Evolutionary conservation across 306 rosid species (phyloP), one percentile per base, ranked within the genome.

Genomic region (Corylus heterophylla): DNA sequence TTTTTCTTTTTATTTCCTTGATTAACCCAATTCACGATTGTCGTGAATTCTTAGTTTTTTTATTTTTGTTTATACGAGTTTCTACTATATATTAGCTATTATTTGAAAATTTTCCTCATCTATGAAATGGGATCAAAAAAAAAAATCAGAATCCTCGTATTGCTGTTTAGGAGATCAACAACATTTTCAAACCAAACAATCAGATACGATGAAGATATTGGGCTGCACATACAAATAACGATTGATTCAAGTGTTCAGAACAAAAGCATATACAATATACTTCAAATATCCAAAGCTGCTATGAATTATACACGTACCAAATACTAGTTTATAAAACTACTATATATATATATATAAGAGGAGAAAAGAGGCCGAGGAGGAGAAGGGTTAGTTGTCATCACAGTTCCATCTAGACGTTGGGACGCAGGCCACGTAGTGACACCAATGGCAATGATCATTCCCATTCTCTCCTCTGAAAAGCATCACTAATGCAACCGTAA

Each of bases 361-460:
- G 39, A 72, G n/a, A 31, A 2, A 31, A 31, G 35, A 31, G 35
- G 35, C 2, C 35, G 35, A 31, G 35, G 2, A 31, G 35, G 35
- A 31, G 50, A 44, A 8, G 82, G 76, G 45, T 74, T 85, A 86
- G 44, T 52, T 76, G 62, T 81, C 82, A 71, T 76, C 66, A 42
- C 98, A 93, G 47, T 80, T 77, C 97, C 98, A 93, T 78, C 73
- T 87, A 17, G 97, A 90, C 55, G 92, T 85, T 6, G 96, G 96
- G 50, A 93, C 83, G 80, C 97, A 93, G 31, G 87, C 75, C 76
- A 93, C 74, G 74, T 91, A 91, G 80, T 63, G 94, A 76, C 97
- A 89, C 98, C 97, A 93, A 76, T 79, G 93, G 72, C 98, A 91
- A 50, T 54, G 97, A 68, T 89, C 89, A 22, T 86, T 89, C 45